A percentile compares a stretch with the other conserved stretches of the same genome.
Evolutionary conservation across 768 basidiomycete genomes (phyloP).

Genomic region (Daedaleopsis sinensis): DNA sequence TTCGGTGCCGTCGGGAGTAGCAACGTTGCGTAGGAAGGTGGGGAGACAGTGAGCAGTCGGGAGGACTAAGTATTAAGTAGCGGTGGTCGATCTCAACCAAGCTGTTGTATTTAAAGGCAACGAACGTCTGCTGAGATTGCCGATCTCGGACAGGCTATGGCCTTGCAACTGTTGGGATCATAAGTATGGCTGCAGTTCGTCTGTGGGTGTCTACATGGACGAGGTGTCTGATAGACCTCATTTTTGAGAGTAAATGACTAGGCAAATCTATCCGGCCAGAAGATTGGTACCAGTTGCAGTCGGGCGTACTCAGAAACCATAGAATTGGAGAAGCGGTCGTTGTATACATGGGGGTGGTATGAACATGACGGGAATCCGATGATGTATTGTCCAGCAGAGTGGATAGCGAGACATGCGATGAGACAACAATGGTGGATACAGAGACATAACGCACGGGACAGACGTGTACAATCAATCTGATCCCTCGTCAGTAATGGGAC

Average conservation of each 20-base stretch:
- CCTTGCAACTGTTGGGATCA: too few relatives aligned
- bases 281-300: too few relatives aligned
- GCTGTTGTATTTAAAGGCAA: neutral
- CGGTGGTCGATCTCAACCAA: neutral
- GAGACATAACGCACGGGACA: neutral
- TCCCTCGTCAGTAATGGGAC: conserved; percentile 44
- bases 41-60: neutral
- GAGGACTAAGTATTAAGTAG: too few relatives aligned
- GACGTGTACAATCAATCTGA: conserved; percentile 29
- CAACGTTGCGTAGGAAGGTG: neutral
- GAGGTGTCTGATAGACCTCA: too few relatives aligned
- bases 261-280: too few relatives aligned
- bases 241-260: too few relatives aligned
- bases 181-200: too few relatives aligned
- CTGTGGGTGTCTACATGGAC: too few relatives aligned
- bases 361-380: conserved; percentile 15
- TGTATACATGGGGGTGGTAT: conserved; percentile 15
- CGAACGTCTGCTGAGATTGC: neutral
- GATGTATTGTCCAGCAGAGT: conserved; percentile 22
- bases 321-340: neutral
- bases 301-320: neutral
- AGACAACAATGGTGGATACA: conserved; percentile 20
- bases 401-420: conserved; percentile 18
- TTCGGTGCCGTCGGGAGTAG: too few relatives aligned
- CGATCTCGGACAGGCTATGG: too few relatives aligned